A percentile compares a stretch with the other conserved stretches of the same genome.
These are phyloP conservation scores for Hyphopichia homilentoma DNA, from an alignment of 805 yeast species.

Conservation along the genomic window DNA sequence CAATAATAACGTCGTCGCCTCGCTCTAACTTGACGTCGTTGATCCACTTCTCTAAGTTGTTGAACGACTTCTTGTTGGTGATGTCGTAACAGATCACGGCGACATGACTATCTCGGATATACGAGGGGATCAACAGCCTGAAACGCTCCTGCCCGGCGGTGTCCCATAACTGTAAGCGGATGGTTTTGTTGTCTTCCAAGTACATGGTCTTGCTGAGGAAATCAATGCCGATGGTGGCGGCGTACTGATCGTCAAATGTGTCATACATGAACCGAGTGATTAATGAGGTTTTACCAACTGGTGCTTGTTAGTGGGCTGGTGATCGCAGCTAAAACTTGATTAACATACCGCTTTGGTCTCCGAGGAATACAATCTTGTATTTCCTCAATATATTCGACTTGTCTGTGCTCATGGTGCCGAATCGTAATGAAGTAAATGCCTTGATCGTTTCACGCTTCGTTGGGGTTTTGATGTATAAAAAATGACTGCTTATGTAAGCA, in stretches of 20 bases:
- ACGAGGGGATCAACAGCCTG: slow-evolving; percentile 90
- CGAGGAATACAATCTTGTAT: slow-evolving; percentile 88
- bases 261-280: slow-evolving; percentile 98
- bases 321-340: no score
- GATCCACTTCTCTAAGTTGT: slow-evolving; percentile 84
- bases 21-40: slow-evolving; percentile 93
- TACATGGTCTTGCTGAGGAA: slow-evolving; percentile 93
- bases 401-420: slow-evolving; percentile 14
- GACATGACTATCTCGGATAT: slow-evolving; percentile 94
- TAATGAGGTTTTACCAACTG: slow-evolving; percentile 91
- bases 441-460: no score
- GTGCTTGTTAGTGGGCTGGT: not conserved
- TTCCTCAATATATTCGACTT: slow-evolving; percentile 48
- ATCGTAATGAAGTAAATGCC: no score
- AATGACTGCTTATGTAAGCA: no score
- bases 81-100: slow-evolving; percentile 96
- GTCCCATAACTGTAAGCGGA: slow-evolving; percentile 94
- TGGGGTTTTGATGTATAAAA: no score
- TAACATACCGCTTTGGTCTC: slow-evolving; percentile 87
- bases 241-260: slow-evolving; percentile 92
- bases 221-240: slow-evolving; percentile 96
- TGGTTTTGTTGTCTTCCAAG: slow-evolving; percentile 85
- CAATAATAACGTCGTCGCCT: slow-evolving; percentile 84
- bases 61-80: slow-evolving; percentile 80
- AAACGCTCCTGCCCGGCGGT: slow-evolving; percentile 98